Evolutionary conservation across 2,329 filamentous ascomycete species (phyloP), one percentile per base, ranked within the genome.

Genomic region (Paracamarosporium sp.): DNA sequence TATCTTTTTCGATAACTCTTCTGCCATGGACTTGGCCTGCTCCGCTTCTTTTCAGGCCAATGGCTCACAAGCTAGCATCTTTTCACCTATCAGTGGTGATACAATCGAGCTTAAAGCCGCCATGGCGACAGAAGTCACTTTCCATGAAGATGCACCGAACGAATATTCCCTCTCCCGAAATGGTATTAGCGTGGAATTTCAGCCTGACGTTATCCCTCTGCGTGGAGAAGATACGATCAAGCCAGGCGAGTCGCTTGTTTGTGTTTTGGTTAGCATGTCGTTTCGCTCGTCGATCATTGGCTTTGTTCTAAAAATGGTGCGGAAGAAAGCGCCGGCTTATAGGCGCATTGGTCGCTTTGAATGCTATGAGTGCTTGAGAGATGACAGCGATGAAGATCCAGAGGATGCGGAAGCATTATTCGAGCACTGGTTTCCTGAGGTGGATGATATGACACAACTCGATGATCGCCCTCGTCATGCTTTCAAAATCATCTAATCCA

Each of bases 1-100:
- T 0, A 69, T 75, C 43, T 73, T 68, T 57, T 75, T 74, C 45
- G 73, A 76, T 56, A 75, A 74, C 27, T 55, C 66, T 9, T 72
- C 69, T 8, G 73, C 73, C 3, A 76, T 76, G 72, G 73, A 76
- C 48, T 59, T 76, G 0, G 73, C 72, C 1, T 75, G 72, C 35
- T 66, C 64, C 17, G 69, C 65, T 8, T 67, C 65, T 2, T 75
- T 74, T 38, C 59, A 66, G 1, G 59, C 67, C 36, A 59, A 59
- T 31, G 59, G 67, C 7, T 52, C 53, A 3, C 56, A 58, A 33
- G 56, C 62, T 15, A 59, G 56, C 15, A 63, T 66, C 4, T 75
- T 72, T 70, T 73, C 68, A n/a, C 72, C 73, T 1, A 61, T 68
- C 8, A 63, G 62, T 46, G 73, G 72, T 7, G 66, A 71, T 22